These are phyloP conservation scores for Phytophthora europaea DNA, from an alignment of 352 stramenopile species.

Conservation along the genomic window DNA sequence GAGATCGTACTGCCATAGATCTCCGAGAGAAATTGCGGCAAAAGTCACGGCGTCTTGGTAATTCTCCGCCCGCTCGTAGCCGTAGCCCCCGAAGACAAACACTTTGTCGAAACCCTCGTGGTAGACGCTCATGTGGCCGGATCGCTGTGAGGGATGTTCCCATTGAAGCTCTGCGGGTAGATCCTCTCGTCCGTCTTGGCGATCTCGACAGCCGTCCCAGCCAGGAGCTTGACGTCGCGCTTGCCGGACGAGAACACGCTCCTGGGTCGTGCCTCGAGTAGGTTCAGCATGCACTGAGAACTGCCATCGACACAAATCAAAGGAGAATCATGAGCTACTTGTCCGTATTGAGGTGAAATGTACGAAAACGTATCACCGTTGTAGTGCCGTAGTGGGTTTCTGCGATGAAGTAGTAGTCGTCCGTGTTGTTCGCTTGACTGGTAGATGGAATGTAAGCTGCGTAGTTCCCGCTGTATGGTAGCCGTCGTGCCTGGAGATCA, in stretches of 20 bases:
- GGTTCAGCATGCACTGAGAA: slow-evolving; percentile 92
- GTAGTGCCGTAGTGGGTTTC: slow-evolving; percentile 80
- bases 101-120: slow-evolving; percentile 70
- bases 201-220: slow-evolving; percentile 96
- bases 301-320: slow-evolving; percentile 30
- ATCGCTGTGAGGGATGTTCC: slow-evolving; percentile 87
- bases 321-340: neutral
- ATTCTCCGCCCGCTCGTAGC: slow-evolving; percentile 78
- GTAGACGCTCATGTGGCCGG: slow-evolving; percentile 90
- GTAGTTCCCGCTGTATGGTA: slow-evolving; percentile 84
- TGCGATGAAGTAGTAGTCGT: slow-evolving; percentile 77
- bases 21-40: slow-evolving; percentile 63
- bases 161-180: slow-evolving; percentile 80
- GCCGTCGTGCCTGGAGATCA: slow-evolving; percentile 74
- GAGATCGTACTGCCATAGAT: slow-evolving; percentile 94
- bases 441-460: slow-evolving; percentile 49
- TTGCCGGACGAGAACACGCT: slow-evolving; percentile 88
- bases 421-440: slow-evolving; percentile 41
- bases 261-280: slow-evolving; percentile 77
- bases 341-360: neutral
- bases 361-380: slow-evolving; percentile 41
- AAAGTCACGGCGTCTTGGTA: slow-evolving; percentile 71
- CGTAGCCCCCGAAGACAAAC: slow-evolving; percentile 92
- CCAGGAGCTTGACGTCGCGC: slow-evolving; percentile 91
- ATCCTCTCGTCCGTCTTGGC: slow-evolving; percentile 72